Conservation (phyloP, 2,329 filamentous ascomycete genomes). For the Simplicillium aogashimaense region DNA sequence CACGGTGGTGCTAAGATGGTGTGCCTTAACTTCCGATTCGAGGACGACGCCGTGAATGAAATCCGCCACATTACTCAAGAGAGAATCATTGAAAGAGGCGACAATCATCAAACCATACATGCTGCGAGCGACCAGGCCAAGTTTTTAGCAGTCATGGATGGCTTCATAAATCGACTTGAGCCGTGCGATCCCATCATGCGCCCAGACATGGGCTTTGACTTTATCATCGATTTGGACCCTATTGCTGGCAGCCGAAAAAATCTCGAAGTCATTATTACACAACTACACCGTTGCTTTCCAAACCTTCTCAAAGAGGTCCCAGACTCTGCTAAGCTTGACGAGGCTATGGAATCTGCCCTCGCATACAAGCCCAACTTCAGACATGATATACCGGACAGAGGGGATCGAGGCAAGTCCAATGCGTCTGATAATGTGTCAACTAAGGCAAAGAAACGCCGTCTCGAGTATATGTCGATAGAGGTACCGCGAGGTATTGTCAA, state of each 20-base stretch:
- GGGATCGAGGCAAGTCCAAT: constrained; percentile 24
- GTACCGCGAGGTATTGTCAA: constrained; percentile 32
- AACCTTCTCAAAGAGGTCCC: constrained; percentile 65
- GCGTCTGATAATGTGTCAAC: constrained; percentile 14
- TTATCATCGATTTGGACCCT: constrained; percentile 77
- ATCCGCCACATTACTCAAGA: constrained; percentile 68
- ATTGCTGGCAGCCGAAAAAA: constrained; percentile 71
- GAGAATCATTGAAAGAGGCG: constrained; percentile 74
- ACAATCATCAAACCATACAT: constrained; percentile 97
- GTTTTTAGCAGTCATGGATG: constrained; percentile 87
- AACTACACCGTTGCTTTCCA: constrained; percentile 69
- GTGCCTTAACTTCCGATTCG: constrained; percentile 81
- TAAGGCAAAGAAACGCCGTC: constrained; percentile 32
- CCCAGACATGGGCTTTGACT: constrained; percentile 79
- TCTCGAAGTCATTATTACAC: constrained; percentile 65
- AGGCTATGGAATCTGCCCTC: constrained; percentile 64
- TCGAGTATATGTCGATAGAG: constrained; percentile 49
- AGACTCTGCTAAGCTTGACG: constrained; percentile 62
- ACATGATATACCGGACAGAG: constrained; percentile 57
- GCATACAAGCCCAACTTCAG: constrained; percentile 69
- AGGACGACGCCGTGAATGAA: constrained; percentile 61
- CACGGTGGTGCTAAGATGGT: constrained; percentile 62
- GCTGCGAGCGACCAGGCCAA: constrained; percentile 65
- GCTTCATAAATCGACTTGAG: constrained; percentile 82
- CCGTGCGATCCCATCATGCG: constrained; percentile 51